Percentiles rank a stretch among this genome's conserved stretches.
Conservation (phyloP, 331 rosid genomes). For the Saraca asoca region DNA sequence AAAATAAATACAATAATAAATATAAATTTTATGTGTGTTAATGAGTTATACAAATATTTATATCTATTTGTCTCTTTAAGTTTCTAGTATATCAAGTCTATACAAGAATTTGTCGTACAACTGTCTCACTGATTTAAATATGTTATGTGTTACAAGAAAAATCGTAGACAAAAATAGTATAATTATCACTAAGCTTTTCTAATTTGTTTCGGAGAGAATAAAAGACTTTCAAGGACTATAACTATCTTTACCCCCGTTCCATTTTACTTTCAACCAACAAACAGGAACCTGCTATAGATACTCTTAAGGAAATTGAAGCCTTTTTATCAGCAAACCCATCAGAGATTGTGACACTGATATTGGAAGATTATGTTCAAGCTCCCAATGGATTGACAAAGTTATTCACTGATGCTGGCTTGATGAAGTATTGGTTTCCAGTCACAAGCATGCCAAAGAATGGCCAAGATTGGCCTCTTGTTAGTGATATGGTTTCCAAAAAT, state of each 20-base stretch:
- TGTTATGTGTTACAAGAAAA: too few species aligned
- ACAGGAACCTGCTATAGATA: constrained; percentile 75
- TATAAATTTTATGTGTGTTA: too few species aligned
- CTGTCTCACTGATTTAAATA: too few species aligned
- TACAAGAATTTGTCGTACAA: too few species aligned
- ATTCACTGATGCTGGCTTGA: constrained; percentile 62
- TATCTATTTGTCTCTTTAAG: too few species aligned
- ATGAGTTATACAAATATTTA: too few species aligned
- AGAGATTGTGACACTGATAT: constrained; percentile 77
- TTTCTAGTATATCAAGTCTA: too few species aligned
- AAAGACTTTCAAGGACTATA: neutral
- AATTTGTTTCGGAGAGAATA: neutral
- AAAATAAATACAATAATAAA: too few species aligned
- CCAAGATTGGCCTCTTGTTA: constrained; percentile 81
- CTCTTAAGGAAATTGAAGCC: constrained; percentile 68
- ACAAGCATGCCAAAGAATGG: constrained; percentile 72
- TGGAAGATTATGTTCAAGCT: constrained; percentile 87
- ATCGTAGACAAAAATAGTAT: too few species aligned
- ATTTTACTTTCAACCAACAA: neutral
- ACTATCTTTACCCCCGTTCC: neutral
- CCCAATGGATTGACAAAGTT: constrained; percentile 79
- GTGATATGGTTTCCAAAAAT: constrained; percentile 77
- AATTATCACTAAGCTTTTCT: too few species aligned
- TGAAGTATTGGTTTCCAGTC: constrained; percentile 81
- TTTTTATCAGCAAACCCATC: constrained; percentile 67